These are phyloP conservation scores for Vigna radiata DNA, from an alignment of 306 rosid genomes.

Conservation along the genomic window DNA sequence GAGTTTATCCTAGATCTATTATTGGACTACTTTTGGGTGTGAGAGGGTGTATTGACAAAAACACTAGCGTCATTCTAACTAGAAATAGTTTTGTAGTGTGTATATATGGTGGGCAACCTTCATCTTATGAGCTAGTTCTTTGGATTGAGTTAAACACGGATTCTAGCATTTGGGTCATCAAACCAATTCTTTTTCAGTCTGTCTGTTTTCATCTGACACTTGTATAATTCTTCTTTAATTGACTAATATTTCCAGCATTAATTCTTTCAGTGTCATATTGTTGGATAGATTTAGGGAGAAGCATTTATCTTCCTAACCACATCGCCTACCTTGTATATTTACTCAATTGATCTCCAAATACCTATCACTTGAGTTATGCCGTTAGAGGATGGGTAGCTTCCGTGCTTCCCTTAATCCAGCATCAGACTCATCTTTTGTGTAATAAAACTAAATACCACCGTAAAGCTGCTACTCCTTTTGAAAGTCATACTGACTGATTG, in stretches of 20 bases:
- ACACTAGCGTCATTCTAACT: background rate
- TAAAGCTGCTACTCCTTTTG: conserved; percentile 11
- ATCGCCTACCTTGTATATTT: conserved; percentile 6
- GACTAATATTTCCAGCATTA: background rate
- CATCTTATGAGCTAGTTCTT: background rate
- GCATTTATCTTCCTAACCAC: conserved; percentile 4
- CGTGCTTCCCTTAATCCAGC: background rate
- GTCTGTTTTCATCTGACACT: conserved; percentile 5
- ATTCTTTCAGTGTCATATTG: conserved; percentile 19
- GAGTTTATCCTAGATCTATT: background rate
- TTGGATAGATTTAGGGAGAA: conserved; percentile 22
- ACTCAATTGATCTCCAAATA: background rate
- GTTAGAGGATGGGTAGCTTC: conserved; percentile 14
- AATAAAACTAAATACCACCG: background rate
- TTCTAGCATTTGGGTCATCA: background rate
- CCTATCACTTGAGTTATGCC: background rate
- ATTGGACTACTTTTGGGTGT: background rate
- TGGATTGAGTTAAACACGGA: background rate
- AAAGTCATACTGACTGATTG: conserved; percentile 20
- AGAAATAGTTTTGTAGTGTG: background rate
- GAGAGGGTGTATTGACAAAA: background rate
- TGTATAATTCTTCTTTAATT: conserved; percentile 11
- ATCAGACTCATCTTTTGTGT: background rate
- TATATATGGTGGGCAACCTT: background rate
- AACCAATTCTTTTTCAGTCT: conserved; percentile 24